These are phyloP conservation scores for Claviceps maximensis DNA, from an alignment of 2,329 filamentous ascomycete species.

Conservation along the genomic window DNA sequence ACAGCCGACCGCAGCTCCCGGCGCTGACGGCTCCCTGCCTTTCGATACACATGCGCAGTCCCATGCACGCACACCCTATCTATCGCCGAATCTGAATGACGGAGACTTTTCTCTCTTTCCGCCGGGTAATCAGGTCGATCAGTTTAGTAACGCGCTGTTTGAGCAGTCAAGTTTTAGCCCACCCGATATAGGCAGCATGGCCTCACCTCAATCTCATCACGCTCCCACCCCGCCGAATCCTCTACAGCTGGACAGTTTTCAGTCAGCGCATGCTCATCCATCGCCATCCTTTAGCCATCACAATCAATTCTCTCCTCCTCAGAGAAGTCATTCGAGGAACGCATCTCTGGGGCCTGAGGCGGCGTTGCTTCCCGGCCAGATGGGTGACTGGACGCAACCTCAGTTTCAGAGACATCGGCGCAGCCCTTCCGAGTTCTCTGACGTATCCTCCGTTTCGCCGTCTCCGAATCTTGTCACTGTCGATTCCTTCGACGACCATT, in stretches of 20 bases:
- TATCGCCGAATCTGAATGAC: conserved; percentile 38
- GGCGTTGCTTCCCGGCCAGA: conserved; percentile 39
- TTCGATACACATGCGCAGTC: conserved; percentile 25
- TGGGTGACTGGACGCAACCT: conserved; percentile 38
- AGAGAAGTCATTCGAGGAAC: conserved; percentile 39
- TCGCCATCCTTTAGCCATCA: conserved; percentile 44
- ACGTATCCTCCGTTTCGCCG: conserved; percentile 72
- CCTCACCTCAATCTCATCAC: conserved; percentile 41
- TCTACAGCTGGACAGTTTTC: conserved; percentile 34
- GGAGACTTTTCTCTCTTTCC: conserved; percentile 55
- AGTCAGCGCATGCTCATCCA: conserved; percentile 36
- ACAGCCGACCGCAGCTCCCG: conserved; percentile 21
- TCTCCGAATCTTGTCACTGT: conserved; percentile 70
- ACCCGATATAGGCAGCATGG: conserved; percentile 39
- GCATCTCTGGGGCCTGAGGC: conserved; percentile 44
- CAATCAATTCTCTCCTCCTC: conserved; percentile 40
- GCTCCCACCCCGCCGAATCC: conserved; percentile 44
- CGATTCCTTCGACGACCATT: conserved; percentile 63
- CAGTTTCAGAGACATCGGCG: conserved; percentile 74
- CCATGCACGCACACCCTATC: conserved; percentile 26
- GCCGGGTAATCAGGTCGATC: conserved; percentile 36
- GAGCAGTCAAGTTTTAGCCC: conserved; percentile 31
- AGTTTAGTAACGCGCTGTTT: conserved; percentile 51
- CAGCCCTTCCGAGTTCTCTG: conserved; percentile 81
- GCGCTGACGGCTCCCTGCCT: conserved; percentile 23